Evolutionary conservation across 768 basidiomycete genomes (phyloP).

Genomic region (Lactifluus pinguis): DNA sequence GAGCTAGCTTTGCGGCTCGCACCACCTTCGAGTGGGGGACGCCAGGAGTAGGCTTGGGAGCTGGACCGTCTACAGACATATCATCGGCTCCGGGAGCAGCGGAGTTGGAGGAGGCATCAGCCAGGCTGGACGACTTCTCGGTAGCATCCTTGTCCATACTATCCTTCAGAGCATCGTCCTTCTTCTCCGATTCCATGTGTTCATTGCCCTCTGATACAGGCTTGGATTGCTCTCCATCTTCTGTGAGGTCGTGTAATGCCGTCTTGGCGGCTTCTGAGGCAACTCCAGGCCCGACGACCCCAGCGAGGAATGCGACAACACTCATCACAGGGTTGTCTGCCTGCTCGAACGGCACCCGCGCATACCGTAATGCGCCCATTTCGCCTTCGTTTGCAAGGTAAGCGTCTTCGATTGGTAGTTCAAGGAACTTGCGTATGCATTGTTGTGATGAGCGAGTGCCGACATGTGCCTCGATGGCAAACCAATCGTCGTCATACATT

Average conservation of each 20-base stretch:
- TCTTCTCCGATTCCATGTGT: conserved; percentile 22
- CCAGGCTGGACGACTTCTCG: conserved; percentile 9
- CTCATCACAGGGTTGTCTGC: conserved; percentile 98
- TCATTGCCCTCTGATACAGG: conserved; percentile 26
- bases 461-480: conserved; percentile 85
- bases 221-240: conserved; percentile 32
- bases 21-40: conserved; percentile 67
- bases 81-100: conserved; percentile 24
- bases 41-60: conserved; percentile 31
- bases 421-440: conserved; percentile 91
- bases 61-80: conserved; percentile 41
- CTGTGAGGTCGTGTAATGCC: conserved; percentile 73
- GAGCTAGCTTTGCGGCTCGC: conserved; percentile 78
- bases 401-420: conserved; percentile 92
- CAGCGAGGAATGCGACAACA: conserved; percentile 94
- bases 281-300: conserved; percentile 81
- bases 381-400: conserved; percentile 74
- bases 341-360: conserved; percentile 83
- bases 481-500: conserved; percentile 98
- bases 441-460: conserved; percentile 87
- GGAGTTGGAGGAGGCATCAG: conserved; percentile 17
- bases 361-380: conserved; percentile 66
- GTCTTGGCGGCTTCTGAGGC: conserved; percentile 92
- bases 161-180: conserved; percentile 32
- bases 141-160: conserved; percentile 21